These are phyloP conservation scores for Albifimbria verrucaria DNA, from an alignment of 2,329 filamentous ascomycete species.

Conservation along the genomic window DNA sequence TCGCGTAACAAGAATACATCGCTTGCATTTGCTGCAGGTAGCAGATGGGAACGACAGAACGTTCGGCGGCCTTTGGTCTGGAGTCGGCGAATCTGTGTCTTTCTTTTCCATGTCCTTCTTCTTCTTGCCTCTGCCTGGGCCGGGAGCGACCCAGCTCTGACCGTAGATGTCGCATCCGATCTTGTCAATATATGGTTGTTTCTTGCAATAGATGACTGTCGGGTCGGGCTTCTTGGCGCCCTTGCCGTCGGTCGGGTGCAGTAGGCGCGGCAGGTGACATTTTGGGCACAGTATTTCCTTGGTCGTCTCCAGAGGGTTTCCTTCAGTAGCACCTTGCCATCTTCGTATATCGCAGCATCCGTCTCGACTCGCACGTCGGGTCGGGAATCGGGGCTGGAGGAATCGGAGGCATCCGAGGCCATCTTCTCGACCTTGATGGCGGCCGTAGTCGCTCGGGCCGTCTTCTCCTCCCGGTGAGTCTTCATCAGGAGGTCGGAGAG, in stretches of 20 bases:
- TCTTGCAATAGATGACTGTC: constrained; percentile 72
- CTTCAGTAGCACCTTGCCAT: constrained; percentile 65
- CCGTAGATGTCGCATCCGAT: constrained; percentile 78
- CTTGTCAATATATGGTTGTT: constrained; percentile 73
- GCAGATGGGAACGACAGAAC: constrained; percentile 63
- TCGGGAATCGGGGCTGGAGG: constrained; percentile 48
- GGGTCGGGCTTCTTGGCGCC: constrained; percentile 65
- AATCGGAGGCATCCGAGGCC: constrained; percentile 52
- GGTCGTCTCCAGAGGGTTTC: constrained; percentile 69
- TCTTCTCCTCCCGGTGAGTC: constrained; percentile 76
- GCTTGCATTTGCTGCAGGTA: constrained; percentile 65
- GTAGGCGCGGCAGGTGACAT: constrained; percentile 70
- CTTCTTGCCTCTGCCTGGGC: constrained; percentile 69
- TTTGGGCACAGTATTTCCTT: constrained; percentile 69
- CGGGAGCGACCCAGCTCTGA: constrained; percentile 73
- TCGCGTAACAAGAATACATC: constrained; percentile 61
- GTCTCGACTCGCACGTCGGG: constrained; percentile 60
- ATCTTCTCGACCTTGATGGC: constrained; percentile 63
- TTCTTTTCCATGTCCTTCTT: constrained; percentile 73
- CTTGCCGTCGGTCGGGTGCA: constrained; percentile 69
- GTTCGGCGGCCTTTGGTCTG: constrained; percentile 57
- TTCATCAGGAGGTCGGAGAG: constrained; percentile 72
- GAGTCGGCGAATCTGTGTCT: constrained; percentile 44
- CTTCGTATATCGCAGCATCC: constrained; percentile 66
- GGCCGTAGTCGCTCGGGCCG: constrained; percentile 63